Evolutionary conservation across 2,329 filamentous ascomycete genomes (phyloP).

Genomic region (Fusarium domesticum): DNA sequence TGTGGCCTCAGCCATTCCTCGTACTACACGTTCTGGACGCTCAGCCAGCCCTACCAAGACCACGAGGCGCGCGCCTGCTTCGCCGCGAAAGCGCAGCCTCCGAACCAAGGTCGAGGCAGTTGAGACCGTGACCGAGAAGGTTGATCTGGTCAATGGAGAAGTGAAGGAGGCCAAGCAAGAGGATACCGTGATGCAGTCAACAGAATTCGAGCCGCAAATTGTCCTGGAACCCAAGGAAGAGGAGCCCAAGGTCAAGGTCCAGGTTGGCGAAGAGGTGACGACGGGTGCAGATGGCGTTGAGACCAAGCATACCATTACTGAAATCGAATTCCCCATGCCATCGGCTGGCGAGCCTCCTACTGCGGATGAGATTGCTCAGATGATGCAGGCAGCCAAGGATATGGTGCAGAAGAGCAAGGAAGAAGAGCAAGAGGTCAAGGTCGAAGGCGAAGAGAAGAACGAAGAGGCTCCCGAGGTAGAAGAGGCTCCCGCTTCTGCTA

Average conservation of each 20-base stretch:
- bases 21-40: conserved; percentile 50
- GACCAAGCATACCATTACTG: conserved; percentile 69
- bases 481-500: conserved; percentile 38
- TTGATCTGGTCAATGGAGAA: conserved; percentile 33
- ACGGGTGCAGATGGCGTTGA: conserved; percentile 56
- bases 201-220: conserved; percentile 48
- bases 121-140: conserved; percentile 30
- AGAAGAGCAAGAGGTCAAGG: conserved; percentile 38
- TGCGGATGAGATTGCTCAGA: conserved; percentile 73
- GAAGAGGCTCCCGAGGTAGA: conserved; percentile 37
- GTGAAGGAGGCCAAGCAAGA: conserved; percentile 31
- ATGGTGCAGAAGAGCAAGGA: conserved; percentile 74
- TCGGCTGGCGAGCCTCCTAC: conserved; percentile 63
- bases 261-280: conserved; percentile 63
- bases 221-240: conserved; percentile 53
- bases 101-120: conserved; percentile 43
- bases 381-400: conserved; percentile 81
- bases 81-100: conserved; percentile 53
- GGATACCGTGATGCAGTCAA: conserved; percentile 43
- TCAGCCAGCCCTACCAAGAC: conserved; percentile 57
- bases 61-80: conserved; percentile 46
- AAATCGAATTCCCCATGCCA: conserved; percentile 67
- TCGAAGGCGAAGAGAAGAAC: conserved; percentile 42
- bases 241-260: conserved; percentile 63
- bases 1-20: conserved; percentile 44